Evolutionary conservation across 768 basidiomycete genomes (phyloP).

Genomic region (Asterophora lycoperdoides): DNA sequence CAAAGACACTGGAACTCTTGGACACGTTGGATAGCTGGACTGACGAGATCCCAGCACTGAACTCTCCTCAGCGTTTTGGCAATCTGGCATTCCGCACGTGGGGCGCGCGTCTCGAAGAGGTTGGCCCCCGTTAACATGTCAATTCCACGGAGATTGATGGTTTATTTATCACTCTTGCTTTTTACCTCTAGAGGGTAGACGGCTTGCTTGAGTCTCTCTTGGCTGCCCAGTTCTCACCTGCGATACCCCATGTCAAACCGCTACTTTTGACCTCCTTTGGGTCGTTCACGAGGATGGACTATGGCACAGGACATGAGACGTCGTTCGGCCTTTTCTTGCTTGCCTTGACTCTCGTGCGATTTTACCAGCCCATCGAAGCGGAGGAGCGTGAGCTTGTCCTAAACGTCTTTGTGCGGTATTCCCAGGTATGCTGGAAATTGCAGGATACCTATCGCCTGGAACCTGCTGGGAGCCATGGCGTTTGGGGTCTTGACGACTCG

Average conservation of each 20-base stretch:
- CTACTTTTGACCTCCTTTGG: constrained; percentile 85
- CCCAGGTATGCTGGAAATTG: constrained; percentile 76
- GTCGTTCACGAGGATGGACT: constrained; percentile 87
- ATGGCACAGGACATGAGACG: constrained; percentile 94
- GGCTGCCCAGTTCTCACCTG: constrained; percentile 36
- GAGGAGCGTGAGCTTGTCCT: constrained; percentile 62
- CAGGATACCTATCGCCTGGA: constrained; percentile 90
- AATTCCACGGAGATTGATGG: constrained; percentile 1
- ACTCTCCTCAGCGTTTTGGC: constrained; percentile 81
- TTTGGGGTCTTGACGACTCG: constrained; percentile 96
- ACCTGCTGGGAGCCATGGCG: constrained; percentile 96
- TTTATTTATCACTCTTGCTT: constrained; percentile 3
- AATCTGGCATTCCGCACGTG: constrained; percentile 89
- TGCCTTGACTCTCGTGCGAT: constrained; percentile 63
- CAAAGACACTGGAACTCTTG: constrained; percentile 50
- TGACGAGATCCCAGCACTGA: constrained; percentile 70
- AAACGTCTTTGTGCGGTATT: constrained; percentile 72
- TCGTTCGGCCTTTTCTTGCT: constrained; percentile 80
- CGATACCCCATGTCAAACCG: constrained; percentile 66
- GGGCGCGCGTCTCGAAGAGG: constrained; percentile 76
- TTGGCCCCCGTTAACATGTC: constrained; percentile 25
- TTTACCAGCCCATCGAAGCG: constrained; percentile 50
- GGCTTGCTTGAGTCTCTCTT: constrained; percentile 47
- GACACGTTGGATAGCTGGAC: constrained; percentile 71
- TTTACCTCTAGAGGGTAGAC: constrained; percentile 45